Evolutionary conservation across 441 rosid genomes (phyloP).

Genomic region (Heliophila coronopifolia): DNA sequence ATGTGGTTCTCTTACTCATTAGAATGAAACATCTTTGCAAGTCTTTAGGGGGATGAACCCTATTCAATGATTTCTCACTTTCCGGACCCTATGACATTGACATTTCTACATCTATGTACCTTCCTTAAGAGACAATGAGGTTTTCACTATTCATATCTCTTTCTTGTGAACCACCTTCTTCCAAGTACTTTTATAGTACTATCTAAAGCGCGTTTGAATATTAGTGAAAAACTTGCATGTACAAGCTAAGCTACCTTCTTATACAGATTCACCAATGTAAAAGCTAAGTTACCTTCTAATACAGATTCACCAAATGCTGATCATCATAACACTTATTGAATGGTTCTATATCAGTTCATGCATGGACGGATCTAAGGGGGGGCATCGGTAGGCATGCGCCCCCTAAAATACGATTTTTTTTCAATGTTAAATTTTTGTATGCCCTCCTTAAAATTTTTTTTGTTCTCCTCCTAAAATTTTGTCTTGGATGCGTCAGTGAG

Average conservation of each 20-base stretch:
- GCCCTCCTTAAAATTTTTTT: too few relatives aligned
- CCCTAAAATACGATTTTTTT: too few relatives aligned
- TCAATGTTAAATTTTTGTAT: too few relatives aligned
- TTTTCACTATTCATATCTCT: constrained; percentile 26
- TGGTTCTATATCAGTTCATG: neutral
- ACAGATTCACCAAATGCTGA: constrained; percentile 6
- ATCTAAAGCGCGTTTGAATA: neutral
- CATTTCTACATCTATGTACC: constrained; percentile 27
- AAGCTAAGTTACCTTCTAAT: too few relatives aligned
- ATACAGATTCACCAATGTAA: too few relatives aligned
- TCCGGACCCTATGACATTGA: constrained; percentile 30
- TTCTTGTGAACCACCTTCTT: constrained; percentile 22
- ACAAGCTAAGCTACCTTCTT: neutral
- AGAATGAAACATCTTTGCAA: constrained; percentile 16
- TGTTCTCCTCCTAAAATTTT: too few relatives aligned
- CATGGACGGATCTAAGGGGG: too few relatives aligned
- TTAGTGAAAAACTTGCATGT: neutral
- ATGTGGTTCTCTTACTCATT: constrained; percentile 27
- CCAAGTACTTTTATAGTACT: neutral
- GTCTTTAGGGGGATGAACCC: constrained; percentile 27
- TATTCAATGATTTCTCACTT: constrained; percentile 21
- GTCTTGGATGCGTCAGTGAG: too few relatives aligned
- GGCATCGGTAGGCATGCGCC: too few relatives aligned
- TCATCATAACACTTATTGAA: constrained; percentile 1
- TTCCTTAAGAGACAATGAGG: constrained; percentile 14